A percentile compares a stretch with the other conserved stretches of the same genome.
Evolutionary conservation across 495 filamentous ascomycete genomes (phyloP).

Genomic region (Pseudomonodictys pantanalensis): DNA sequence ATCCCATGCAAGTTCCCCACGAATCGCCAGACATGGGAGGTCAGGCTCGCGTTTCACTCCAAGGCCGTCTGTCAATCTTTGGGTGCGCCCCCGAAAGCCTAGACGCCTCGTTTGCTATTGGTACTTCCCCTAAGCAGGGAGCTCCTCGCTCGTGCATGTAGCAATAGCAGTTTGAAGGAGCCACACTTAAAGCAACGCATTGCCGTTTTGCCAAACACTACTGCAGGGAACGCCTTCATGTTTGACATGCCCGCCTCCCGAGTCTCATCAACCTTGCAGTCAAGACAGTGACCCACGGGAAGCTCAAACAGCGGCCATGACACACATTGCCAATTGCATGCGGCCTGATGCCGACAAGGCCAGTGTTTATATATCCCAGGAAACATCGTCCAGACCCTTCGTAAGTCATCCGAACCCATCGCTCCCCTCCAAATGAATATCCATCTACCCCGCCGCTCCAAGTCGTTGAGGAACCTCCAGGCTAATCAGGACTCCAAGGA

Average conservation of each 20-base stretch:
- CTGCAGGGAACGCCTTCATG: constrained; percentile 35
- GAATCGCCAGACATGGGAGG: constrained; percentile 34
- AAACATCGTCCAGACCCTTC: constrained; percentile 23
- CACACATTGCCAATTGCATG: constrained; percentile 40
- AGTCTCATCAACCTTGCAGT: constrained; percentile 36
- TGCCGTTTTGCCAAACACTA: constrained; percentile 28
- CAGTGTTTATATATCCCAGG: constrained; percentile 32
- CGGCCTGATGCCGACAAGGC: constrained; percentile 29
- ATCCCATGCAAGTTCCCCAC: constrained; percentile 34
- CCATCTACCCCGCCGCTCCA: constrained; percentile 26
- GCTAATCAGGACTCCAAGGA: constrained; percentile 21
- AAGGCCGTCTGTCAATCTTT: constrained; percentile 32
- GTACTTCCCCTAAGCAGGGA: constrained; percentile 27
- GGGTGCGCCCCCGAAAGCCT: constrained; percentile 30
- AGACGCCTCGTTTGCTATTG: constrained; percentile 30
- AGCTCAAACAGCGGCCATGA: constrained; percentile 32
- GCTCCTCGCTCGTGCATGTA: constrained; percentile 29
- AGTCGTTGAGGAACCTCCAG: constrained; percentile 31
- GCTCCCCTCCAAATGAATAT: constrained; percentile 24
- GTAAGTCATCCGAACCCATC: constrained; percentile 27
- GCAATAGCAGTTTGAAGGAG: constrained; percentile 37
- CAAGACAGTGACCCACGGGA: constrained; percentile 25
- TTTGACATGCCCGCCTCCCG: constrained; percentile 37
- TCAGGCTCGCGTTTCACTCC: constrained; percentile 33
- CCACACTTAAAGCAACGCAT: constrained; percentile 34